Base-by-base conservation (phyloP, 2,329 filamentous ascomycete genomes). In the Chaetomiaceae sp. region DNA sequence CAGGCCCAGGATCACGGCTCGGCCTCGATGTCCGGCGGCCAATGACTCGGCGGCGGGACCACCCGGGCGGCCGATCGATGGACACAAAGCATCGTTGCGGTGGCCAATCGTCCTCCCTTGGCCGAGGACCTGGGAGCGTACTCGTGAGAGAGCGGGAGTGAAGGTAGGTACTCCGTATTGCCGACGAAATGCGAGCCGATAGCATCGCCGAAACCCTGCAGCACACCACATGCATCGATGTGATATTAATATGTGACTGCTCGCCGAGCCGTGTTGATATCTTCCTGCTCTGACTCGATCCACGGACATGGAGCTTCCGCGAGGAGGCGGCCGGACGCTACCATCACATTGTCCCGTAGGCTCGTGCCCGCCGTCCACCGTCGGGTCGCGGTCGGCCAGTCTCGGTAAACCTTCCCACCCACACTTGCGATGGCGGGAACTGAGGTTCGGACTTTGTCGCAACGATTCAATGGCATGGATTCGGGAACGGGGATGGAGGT, bases 221-320 rank as follows among this genome's bases (percentile, higher is more conserved):
- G 46, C 17, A 45, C n/a, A 34, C 33, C 31, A 14, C 22, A 42
- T 19, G 37, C 36, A n/a, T n/a, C 23, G 34, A 33, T 25, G 33
- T 39, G 46, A 49, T 45, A 38, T 40, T 25, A 40, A 20, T 39
- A 25, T 47, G 42, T 42, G 42, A 31, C 22, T 33, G 44, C 40
- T 42, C 37, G 48, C 54, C 54, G 44, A 56, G 56, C 54, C 54
- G 54, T 54, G 56, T 36, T 53, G 47, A 39, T 39, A 39, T 38
- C 22, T 19, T 12, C 33, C 20, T 14, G 38, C 23, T 14, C 11
- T 33, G n/a, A 12, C 34, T 17, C 37, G 22, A 50, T 23, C 19
- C 25, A 36, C 48, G 54, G 54, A 23, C 40, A 45, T 39, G 40
- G 33, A 53, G 31, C 27, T 33, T 51, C 53, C 53, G 53, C 23